Conservation (phyloP, 2,329 filamentous ascomycete genomes). For the Epichloe baconii region DNA sequence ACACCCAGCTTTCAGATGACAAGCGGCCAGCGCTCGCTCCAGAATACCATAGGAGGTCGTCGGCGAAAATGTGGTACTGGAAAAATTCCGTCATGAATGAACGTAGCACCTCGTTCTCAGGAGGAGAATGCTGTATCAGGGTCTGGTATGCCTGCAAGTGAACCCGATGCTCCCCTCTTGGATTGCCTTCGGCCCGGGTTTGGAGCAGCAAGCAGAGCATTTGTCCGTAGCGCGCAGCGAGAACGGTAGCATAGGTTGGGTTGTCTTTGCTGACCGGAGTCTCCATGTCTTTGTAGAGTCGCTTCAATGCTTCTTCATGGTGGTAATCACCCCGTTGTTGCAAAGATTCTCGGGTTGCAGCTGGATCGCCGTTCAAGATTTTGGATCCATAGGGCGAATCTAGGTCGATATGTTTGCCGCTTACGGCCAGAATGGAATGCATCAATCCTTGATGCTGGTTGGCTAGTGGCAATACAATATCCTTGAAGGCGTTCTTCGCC, state of each 20-base stretch:
- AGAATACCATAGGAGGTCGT: constrained; percentile 43
- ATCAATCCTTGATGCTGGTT: constrained; percentile 69
- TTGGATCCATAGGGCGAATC: constrained; percentile 42
- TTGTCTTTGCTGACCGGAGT: constrained; percentile 28
- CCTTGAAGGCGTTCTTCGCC: constrained; percentile 72
- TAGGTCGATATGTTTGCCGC: constrained; percentile 61
- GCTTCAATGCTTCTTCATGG: constrained; percentile 39
- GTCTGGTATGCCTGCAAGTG: constrained; percentile 66
- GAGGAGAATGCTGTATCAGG: constrained; percentile 50
- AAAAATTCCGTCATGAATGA: constrained; percentile 64
- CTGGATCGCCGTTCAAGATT: constrained; percentile 35
- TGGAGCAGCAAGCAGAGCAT: constrained; percentile 50
- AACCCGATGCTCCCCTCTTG: constrained; percentile 58
- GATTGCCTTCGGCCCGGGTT: constrained; percentile 41
- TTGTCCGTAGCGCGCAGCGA: constrained; percentile 46
- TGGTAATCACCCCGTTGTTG: constrained; percentile 41
- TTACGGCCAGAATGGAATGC: constrained; percentile 78
- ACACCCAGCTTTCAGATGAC: constrained; percentile 31
- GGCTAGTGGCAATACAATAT: constrained; percentile 71
- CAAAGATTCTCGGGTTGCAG: constrained; percentile 32
- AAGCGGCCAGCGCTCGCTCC: constrained; percentile 23
- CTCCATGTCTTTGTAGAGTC: constrained; percentile 34
- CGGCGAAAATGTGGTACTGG: constrained; percentile 65
- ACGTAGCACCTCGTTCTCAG: constrained; percentile 51
- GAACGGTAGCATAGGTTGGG: constrained; percentile 30